phyloP scores from a whole-genome alignment of 2,329 filamentous ascomycete species.

The Nemania serpens region DNA sequence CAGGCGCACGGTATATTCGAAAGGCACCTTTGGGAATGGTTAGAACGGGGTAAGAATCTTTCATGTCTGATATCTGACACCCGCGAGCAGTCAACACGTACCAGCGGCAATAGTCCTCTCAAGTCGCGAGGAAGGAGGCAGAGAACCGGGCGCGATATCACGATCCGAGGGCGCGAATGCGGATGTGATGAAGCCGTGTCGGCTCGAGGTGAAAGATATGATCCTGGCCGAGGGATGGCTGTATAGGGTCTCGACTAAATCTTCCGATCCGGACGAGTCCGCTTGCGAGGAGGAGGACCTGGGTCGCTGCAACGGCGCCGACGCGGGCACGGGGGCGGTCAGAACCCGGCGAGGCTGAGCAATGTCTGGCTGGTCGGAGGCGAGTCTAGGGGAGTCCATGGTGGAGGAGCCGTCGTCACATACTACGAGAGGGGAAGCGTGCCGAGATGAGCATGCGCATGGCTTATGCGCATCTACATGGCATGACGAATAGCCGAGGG shows the following conservation, averaged over 20 bases:
- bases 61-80: not conserved
- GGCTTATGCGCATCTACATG: slow-evolving; percentile 18
- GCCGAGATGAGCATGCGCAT: slow-evolving; percentile 6
- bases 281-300: slow-evolving; percentile 16
- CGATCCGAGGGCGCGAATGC: slow-evolving; percentile 38
- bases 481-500: slow-evolving; percentile 27
- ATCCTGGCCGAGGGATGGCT: slow-evolving; percentile 75
- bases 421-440: slow-evolving; percentile 7
- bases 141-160: slow-evolving; percentile 42
- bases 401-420: slow-evolving; percentile 6
- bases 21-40: slow-evolving; percentile 62
- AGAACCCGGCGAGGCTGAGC: slow-evolving; percentile 40
- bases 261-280: slow-evolving; percentile 31
- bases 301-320: slow-evolving; percentile 30
- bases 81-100: slow-evolving; percentile 45
- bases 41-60: slow-evolving; percentile 1
- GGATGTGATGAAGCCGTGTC: slow-evolving; percentile 24
- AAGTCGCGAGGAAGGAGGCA: slow-evolving; percentile 39
- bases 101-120: slow-evolving; percentile 73
- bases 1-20: slow-evolving; percentile 83
- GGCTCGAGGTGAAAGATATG: slow-evolving; percentile 53
- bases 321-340: slow-evolving; percentile 45
- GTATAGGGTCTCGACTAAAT: slow-evolving; percentile 71
- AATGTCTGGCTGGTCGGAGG: slow-evolving; percentile 20
- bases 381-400: slow-evolving; percentile 26